Evolutionary conservation across 306 rosid genomes (phyloP).

Genomic region (Vicia faba): DNA sequence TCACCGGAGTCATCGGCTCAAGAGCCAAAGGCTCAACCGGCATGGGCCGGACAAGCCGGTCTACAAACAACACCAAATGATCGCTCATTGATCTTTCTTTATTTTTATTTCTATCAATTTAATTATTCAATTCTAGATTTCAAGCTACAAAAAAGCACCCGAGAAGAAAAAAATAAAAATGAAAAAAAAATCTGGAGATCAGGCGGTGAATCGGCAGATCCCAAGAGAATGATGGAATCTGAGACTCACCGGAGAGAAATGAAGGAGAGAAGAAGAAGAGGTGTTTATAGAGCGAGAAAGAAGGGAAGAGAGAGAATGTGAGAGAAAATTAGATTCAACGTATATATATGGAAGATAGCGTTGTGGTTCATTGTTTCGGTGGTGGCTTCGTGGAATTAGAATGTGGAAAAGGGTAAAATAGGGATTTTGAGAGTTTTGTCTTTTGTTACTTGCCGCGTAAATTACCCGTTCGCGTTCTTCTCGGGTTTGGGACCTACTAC

Average conservation of each 20-base stretch:
- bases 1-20: conserved; percentile 30
- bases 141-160: neutral
- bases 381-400: neutral
- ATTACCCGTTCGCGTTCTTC: conserved; percentile 38
- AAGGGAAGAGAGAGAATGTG: neutral
- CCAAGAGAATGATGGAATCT: conserved; percentile 38
- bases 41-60: conserved; percentile 56
- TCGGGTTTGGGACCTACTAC: conserved; percentile 23
- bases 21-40: conserved; percentile 52
- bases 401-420: conserved; percentile 1
- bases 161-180: neutral
- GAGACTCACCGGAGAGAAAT: conserved; percentile 40
- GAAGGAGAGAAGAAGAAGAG: neutral
- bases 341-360: conserved; percentile 6
- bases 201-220: conserved; percentile 40
- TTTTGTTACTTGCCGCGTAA: conserved; percentile 48
- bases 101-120: neutral
- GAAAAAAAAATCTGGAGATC: no score
- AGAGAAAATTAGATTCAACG: neutral
- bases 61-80: conserved; percentile 76
- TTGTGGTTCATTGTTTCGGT: neutral
- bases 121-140: no score
- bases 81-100: conserved; percentile 59
- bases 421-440: neutral
- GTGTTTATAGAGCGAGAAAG: conserved; percentile 3